Evolutionary conservation across 805 yeast genomes (phyloP).

Genomic region (Starmerella stellata): DNA sequence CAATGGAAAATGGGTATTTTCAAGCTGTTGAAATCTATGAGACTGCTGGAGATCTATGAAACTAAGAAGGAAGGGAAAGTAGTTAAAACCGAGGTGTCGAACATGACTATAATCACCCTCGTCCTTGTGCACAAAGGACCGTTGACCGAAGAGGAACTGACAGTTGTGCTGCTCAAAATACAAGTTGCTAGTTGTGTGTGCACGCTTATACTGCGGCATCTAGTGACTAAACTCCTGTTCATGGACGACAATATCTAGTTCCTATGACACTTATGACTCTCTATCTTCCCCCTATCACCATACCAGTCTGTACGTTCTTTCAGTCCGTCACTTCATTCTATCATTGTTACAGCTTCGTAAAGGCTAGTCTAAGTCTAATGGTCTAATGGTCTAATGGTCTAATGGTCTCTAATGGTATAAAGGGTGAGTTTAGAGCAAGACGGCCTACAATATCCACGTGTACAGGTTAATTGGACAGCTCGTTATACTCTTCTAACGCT

Average conservation of each 20-base stretch:
- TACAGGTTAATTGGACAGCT: too few relatives aligned
- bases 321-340: too few relatives aligned
- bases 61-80: conserved; percentile 4
- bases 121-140: conserved; percentile 80
- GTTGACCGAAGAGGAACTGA: conserved; percentile 60
- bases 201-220: conserved; percentile 59
- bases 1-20: conserved; percentile 23
- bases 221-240: conserved; percentile 68
- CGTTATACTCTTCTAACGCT: conserved; percentile 21
- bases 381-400: too few relatives aligned
- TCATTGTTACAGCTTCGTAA: too few relatives aligned
- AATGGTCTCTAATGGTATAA: too few relatives aligned
- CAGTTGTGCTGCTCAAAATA: conserved; percentile 36
- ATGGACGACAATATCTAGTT: conserved; percentile 53
- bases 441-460: too few relatives aligned
- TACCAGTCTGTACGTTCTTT: too few relatives aligned
- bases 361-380: too few relatives aligned
- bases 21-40: conserved; percentile 30
- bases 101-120: conserved; percentile 75
- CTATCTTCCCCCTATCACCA: too few relatives aligned
- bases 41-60: conserved; percentile 31
- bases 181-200: conserved; percentile 51
- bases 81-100: conserved; percentile 36
- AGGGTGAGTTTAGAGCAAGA: too few relatives aligned
- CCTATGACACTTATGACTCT: background rate